Evolutionary conservation across 106 monocot genomes (phyloP), one percentile per base, ranked within the genome.

Genomic region (Dendrobium huoshanense): DNA sequence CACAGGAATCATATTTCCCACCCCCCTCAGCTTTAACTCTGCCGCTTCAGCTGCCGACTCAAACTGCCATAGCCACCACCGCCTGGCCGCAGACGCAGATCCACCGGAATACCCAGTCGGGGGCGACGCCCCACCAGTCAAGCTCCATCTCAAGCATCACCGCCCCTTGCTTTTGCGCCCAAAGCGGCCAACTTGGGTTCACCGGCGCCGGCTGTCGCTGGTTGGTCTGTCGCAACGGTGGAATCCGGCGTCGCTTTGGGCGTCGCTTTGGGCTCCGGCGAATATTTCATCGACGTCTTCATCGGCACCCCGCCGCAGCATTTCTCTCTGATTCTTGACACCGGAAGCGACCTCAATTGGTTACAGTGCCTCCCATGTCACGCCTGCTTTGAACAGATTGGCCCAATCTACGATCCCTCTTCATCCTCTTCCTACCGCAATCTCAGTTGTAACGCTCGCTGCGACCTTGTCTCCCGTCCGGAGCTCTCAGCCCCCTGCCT

Each of bases 301-400:
- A 79, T 98, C 47, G 97, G 94, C 48, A 94, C 94, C 1, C 97
- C 97, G n/a, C 82, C 92, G 25, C 80, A 77, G 9, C 94, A 87
- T 80, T 89, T 87, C 87, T 88, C 87, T 7, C 80, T 92, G 45
- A 95, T 95, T 79, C 81, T 98, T 27, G 97, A 98, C 94, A 95
- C 97, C 33, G 97, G 94, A 47, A 98, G 97, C 86, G 94, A 98
- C 79, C 92, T 98, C 81, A 98, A 92, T 64, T 98, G 97, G 97
- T 55, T 94, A 51, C 94, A 98, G 85, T 98, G 97, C 87, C 68
- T 77, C 24, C 94, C 97, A 18, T 95, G 97, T 88, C 78, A 80
- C 75, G 86, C 41, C 77, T 95, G 92, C 89, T 75, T 88, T 78
- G 17, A 79, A 17, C 95, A 95, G 89, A 76, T 22, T 75, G 93